Conservation (phyloP, 805 yeast genomes). For the Candida berthetii region DNA sequence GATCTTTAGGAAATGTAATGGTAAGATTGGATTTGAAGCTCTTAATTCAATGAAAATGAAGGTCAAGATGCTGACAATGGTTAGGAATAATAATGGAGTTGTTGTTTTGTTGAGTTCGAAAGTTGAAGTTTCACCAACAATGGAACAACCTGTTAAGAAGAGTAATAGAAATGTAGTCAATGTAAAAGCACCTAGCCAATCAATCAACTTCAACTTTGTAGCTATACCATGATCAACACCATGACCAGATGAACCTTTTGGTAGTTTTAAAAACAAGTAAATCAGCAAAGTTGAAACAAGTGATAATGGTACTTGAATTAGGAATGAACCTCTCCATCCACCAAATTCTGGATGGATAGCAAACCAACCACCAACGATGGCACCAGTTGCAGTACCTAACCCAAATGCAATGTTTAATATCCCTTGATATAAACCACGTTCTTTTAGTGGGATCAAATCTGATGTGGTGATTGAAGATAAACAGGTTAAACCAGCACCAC, state of each 20-base stretch:
- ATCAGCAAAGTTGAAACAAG: constrained; percentile 33
- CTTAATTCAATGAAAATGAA: constrained; percentile 41
- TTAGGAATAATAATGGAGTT: constrained; percentile 5
- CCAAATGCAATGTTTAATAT: constrained; percentile 68
- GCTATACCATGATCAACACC: constrained; percentile 38
- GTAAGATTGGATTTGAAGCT: constrained; percentile 53
- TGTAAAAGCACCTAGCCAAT: constrained; percentile 56
- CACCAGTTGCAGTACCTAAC: constrained; percentile 70
- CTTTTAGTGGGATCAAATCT: constrained; percentile 48
- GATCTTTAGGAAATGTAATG: constrained; percentile 45
- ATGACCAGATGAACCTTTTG: constrained; percentile 46
- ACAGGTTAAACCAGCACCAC: no score
- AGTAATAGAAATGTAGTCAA: constrained; percentile 52
- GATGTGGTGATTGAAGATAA: no score
- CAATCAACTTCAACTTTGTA: constrained; percentile 50
- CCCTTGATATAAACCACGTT: constrained; percentile 78
- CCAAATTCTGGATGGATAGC: constrained; percentile 44
- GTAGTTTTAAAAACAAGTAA: constrained; percentile 29
- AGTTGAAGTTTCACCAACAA: constrained; percentile 45
- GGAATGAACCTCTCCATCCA: constrained; percentile 67
- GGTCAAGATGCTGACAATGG: constrained; percentile 23
- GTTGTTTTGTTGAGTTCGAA: no score
- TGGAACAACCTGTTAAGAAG: constrained; percentile 60
- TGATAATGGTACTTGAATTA: constrained; percentile 47
- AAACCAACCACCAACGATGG: constrained; percentile 34